phyloP scores from a whole-genome alignment of 2,329 filamentous ascomycete genomes.

The Amauroascus verrucosus region DNA sequence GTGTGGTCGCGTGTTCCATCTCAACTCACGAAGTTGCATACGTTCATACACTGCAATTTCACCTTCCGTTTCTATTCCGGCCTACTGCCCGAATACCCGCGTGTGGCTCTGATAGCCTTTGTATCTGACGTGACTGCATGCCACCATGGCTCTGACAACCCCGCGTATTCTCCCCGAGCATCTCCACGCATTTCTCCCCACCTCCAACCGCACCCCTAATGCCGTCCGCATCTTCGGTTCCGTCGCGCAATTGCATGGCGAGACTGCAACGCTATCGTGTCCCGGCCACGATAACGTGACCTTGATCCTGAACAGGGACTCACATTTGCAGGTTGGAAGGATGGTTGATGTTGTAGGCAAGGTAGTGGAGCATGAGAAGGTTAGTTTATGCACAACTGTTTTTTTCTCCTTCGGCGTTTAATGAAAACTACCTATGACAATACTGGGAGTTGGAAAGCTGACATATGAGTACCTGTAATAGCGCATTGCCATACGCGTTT shows the following conservation, averaged over 20 bases:
- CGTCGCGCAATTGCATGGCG: conserved; percentile 70
- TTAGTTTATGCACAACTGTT: conserved; percentile 12
- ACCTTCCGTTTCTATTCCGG: too few species aligned
- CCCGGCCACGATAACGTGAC: conserved; percentile 59
- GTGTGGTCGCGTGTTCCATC: too few species aligned
- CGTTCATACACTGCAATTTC: too few species aligned
- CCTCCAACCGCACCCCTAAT: conserved; percentile 36
- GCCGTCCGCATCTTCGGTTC: conserved; percentile 80
- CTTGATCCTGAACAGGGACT: conserved; percentile 56
- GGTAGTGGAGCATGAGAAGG: conserved; percentile 34
- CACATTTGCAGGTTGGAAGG: conserved; percentile 36
- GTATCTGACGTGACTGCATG: background rate
- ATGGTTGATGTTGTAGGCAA: conserved; percentile 40
- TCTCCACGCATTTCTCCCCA: conserved; percentile 58
- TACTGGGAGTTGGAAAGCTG: background rate
- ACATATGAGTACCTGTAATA: conserved; percentile 13
- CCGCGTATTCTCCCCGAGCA: conserved; percentile 75
- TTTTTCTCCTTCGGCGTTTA: background rate
- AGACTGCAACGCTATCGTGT: conserved; percentile 69
- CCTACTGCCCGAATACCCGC: too few species aligned
- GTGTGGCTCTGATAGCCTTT: background rate
- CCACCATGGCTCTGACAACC: conserved; percentile 31
- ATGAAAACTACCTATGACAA: background rate
- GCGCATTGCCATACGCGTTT: conserved; percentile 33
- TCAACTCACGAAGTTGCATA: too few species aligned